A percentile compares a stretch with the other conserved stretches of the same genome.
phyloP scores from a whole-genome alignment of 306 rosid genomes.

The Acacia confusa region DNA sequence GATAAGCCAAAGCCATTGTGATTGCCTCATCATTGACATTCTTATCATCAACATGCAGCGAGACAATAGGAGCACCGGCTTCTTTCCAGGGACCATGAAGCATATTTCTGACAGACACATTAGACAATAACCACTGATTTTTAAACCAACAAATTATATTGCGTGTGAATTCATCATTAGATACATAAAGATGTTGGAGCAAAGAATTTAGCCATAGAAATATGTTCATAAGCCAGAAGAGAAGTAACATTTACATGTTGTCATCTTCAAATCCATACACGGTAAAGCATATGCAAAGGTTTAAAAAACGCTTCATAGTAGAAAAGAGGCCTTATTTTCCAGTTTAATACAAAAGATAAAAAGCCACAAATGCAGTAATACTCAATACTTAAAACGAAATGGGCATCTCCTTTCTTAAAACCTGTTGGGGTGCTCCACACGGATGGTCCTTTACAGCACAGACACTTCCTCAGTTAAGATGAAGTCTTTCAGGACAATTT shows the following conservation, averaged over 20 bases:
- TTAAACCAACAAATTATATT: background rate
- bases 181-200: background rate
- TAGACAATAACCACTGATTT: background rate
- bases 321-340: background rate
- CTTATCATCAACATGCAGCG: constrained; percentile 80
- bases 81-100: constrained; percentile 99
- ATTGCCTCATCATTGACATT: constrained; percentile 89
- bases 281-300: background rate
- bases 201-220: background rate
- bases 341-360: background rate
- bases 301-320: background rate
- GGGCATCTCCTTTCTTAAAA: background rate
- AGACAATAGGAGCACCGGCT: constrained; percentile 77
- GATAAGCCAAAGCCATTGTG: constrained; percentile 84
- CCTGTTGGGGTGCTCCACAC: background rate
- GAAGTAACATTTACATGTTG: background rate
- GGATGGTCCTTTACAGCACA: background rate
- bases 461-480: background rate
- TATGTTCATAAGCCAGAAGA: background rate
- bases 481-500: background rate
- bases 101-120: constrained; percentile 70
- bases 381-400: background rate
- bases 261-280: background rate
- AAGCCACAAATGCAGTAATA: background rate
- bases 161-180: background rate